phyloP scores from a whole-genome alignment of 768 basidiomycete genomes.

The Fibroporia radiculosa region DNA sequence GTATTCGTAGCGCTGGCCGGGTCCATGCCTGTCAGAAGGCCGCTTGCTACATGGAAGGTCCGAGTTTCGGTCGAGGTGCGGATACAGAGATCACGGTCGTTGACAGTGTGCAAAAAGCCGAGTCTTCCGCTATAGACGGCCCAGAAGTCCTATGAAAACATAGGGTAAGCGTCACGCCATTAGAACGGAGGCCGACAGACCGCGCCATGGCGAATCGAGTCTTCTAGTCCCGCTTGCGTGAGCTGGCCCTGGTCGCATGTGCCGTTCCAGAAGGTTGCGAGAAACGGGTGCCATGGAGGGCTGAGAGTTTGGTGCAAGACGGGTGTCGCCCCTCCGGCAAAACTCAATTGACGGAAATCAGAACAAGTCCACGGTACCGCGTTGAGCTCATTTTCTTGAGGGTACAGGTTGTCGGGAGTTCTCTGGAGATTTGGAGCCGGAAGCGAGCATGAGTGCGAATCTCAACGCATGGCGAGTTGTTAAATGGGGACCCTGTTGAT shows the following conservation, averaged over 20 bases:
- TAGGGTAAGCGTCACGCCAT: not conserved
- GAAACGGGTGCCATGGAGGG: slow-evolving; percentile 37
- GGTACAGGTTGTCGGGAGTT: slow-evolving; percentile 43
- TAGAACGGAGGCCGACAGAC: slow-evolving; percentile 11
- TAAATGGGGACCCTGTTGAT: slow-evolving; percentile 3
- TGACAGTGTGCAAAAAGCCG: slow-evolving; percentile 29
- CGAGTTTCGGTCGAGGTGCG: slow-evolving; percentile 39
- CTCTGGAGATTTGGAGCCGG: no score
- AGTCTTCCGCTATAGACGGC: slow-evolving; percentile 32
- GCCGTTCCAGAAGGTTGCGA: slow-evolving; percentile 37
- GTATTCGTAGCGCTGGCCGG: slow-evolving; percentile 20
- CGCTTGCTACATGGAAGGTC: slow-evolving; percentile 41
- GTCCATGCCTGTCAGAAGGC: slow-evolving; percentile 39
- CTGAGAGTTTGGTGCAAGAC: slow-evolving; percentile 33
- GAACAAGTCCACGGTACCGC: slow-evolving; percentile 33
- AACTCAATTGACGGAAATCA: slow-evolving; percentile 30
- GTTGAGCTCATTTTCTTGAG: slow-evolving; percentile 34
- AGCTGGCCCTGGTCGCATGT: slow-evolving; percentile 42
- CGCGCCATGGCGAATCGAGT: slow-evolving; percentile 36
- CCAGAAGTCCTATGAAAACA: slow-evolving; percentile 35
- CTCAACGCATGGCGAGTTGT: not conserved
- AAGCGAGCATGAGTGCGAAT: not conserved
- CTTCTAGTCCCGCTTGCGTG: slow-evolving; percentile 35
- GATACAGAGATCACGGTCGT: slow-evolving; percentile 31
- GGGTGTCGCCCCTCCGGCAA: slow-evolving; percentile 27